Evolutionary conservation across 495 filamentous ascomycete species (phyloP), one percentile per base, ranked within the genome.

Genomic region (Penicillium canescens): DNA sequence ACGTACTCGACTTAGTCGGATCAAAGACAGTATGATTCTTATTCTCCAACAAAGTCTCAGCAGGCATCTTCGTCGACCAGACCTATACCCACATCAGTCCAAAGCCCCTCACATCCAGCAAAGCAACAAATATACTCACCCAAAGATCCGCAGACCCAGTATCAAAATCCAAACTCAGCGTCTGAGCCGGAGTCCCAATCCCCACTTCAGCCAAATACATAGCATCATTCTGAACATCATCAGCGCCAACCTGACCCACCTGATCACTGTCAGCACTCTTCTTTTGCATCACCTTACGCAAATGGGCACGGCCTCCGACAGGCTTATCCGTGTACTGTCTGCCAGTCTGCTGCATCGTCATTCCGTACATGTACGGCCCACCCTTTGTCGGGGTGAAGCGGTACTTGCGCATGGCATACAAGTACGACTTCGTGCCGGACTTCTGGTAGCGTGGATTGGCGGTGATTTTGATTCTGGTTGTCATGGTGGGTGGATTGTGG

Each of bases 71-170:
- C 13, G 75, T 84, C 34, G 86, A 89, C 75, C 84, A 87, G 34
- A 88, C 75, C 84, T 86, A 40, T 7, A 31, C 9, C 18, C 54
- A 43, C 59, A 60, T 57, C 35, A 54, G 51, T 39, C 24, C 28
- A 31, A 31, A 24, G 18, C 18, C n/a, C 1, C 1, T 34, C 31
- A 37, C 8, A 38, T 31, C 18, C 13, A 2, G 18, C 13, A 38
- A 40, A 23, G 7, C 26, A 26, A 28, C 7, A 36, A 43, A 38
- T 21, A 20, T 16, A 60, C 78, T 53, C 77, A 92, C 87, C 89
- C 87, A 93, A 36, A 91, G 76, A 78, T 91, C 88, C 6, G 85
- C 77, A 40, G 86, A 89, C 10, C 87, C 89, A 26, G 88, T 90
- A 68, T 93, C 88, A 57, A 92, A 90, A 63, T 91, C 85, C 42